Evolutionary conservation across 768 basidiomycete genomes (phyloP).

Genomic region (Postia placenta): DNA sequence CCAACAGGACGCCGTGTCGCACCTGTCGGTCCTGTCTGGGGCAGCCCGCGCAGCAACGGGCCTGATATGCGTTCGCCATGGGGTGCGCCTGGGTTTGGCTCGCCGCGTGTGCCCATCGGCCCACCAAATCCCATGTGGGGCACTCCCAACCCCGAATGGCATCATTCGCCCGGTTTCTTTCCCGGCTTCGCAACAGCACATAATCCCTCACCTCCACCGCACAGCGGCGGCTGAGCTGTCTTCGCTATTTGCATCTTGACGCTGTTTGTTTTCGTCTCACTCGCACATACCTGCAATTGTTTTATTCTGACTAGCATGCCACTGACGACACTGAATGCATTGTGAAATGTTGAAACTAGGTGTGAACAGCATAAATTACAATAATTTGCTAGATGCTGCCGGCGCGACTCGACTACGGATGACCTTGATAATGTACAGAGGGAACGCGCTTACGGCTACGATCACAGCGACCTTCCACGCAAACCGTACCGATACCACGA

Average conservation of each 20-base stretch:
- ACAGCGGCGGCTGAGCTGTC: conserved; percentile 23
- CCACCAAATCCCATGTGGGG: conserved; percentile 26
- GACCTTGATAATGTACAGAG: conserved; percentile 85
- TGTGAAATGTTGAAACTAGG: conserved; percentile 12
- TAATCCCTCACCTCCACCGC: conserved; percentile 46
- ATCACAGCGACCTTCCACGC: conserved; percentile 95
- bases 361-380: conserved; percentile 33
- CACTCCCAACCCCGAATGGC: conserved; percentile 40
- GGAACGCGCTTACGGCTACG: conserved; percentile 89
- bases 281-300: conserved; percentile 23
- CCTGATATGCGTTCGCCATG: conserved; percentile 37
- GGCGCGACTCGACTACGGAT: conserved; percentile 84
- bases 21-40: conserved; percentile 40
- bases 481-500: conserved; percentile 84
- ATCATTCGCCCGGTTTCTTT: conserved; percentile 41
- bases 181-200: conserved; percentile 41
- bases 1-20: conserved; percentile 37
- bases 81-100: conserved; percentile 27
- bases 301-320: conserved; percentile 22
- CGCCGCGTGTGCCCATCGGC: conserved; percentile 16
- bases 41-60: conserved; percentile 35
- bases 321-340: conserved; percentile 23
- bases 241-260: conserved; percentile 19
- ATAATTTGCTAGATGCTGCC: conserved; percentile 87
- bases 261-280: conserved; percentile 12